phyloP scores from a whole-genome alignment of 345 rosid species.

The Gynandropsis gynandra region DNA sequence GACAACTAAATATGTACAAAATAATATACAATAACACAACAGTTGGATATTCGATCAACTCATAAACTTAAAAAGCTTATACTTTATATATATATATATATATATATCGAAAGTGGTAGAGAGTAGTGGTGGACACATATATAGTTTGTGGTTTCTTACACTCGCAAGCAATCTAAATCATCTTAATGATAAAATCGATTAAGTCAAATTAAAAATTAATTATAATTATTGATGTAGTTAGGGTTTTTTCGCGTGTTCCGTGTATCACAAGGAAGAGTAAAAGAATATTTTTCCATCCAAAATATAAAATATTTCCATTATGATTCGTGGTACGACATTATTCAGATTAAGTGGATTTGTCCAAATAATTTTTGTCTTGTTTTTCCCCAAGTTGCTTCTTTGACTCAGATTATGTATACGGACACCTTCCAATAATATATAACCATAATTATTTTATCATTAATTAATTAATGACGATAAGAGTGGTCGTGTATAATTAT shows the following conservation, averaged over 20 bases:
- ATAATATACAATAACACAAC: no score
- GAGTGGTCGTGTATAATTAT: no score
- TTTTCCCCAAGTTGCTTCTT: conserved; percentile 27
- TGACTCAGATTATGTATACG: conserved; percentile 18
- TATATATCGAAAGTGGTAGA: no score
- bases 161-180: conserved; percentile 27
- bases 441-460: no score
- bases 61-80: no score
- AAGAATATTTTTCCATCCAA: conserved; percentile 12
- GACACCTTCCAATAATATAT: no score
- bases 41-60: no score
- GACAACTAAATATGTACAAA: no score
- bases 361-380: conserved; percentile 24
- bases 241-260: conserved; percentile 23
- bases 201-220: conserved; percentile 12
- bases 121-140: conserved; percentile 18
- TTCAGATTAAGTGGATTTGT: conserved; percentile 20
- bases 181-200: conserved; percentile 16
- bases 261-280: conserved; percentile 25
- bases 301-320: conserved; percentile 6
- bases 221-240: conserved; percentile 9
- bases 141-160: conserved; percentile 20
- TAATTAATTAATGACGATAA: no score
- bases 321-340: conserved; percentile 24
- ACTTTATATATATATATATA: no score